phyloP scores from a whole-genome alignment of 1,139 yeast genomes.

The Kodamaea anthophila region DNA sequence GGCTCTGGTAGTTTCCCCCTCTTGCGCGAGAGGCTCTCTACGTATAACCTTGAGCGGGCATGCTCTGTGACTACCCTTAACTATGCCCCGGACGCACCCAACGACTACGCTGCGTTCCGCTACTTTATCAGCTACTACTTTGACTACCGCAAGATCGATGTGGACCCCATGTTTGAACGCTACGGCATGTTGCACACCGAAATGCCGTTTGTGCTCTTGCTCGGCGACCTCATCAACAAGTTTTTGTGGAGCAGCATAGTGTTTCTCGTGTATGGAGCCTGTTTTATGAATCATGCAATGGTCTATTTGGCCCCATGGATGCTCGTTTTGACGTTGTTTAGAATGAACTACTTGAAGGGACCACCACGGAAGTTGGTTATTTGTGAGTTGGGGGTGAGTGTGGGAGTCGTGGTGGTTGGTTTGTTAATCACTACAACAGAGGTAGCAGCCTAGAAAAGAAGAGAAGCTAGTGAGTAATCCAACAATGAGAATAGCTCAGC shows the following conservation, averaged over 20 bases:
- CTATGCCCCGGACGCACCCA: conserved; percentile 7
- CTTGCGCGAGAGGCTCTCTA: conserved; percentile 11
- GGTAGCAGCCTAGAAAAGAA: too few relatives aligned
- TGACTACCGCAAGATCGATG: conserved; percentile 12
- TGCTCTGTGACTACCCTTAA: conserved; percentile 10
- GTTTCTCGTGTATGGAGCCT: conserved; percentile 5
- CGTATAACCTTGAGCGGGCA: conserved; percentile 12
- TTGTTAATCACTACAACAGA: too few relatives aligned
- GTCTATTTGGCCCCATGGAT: conserved; percentile 2
- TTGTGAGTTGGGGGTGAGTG: conserved; percentile 4
- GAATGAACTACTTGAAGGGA: conserved; percentile 15
- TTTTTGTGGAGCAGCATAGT: conserved; percentile 9
- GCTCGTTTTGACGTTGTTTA: conserved; percentile 13
- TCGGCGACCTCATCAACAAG: conserved; percentile 7
- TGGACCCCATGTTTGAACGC: conserved; percentile 15
- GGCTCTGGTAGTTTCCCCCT: conserved; percentile 11
- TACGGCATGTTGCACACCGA: conserved; percentile 10
- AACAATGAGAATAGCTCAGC: too few relatives aligned
- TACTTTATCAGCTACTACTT: conserved; percentile 17
- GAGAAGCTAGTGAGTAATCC: too few relatives aligned
- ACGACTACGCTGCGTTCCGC: conserved; percentile 13
- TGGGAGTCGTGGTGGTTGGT: conserved; percentile 1
- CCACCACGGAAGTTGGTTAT: conserved; percentile 4
- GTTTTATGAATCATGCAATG: conserved; percentile 2
- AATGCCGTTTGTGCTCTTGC: conserved; percentile 6